Evolutionary conservation across 2,329 filamentous ascomycete species (phyloP), one percentile per base, ranked within the genome.

Genomic region (Dryadomyces quercivorus): DNA sequence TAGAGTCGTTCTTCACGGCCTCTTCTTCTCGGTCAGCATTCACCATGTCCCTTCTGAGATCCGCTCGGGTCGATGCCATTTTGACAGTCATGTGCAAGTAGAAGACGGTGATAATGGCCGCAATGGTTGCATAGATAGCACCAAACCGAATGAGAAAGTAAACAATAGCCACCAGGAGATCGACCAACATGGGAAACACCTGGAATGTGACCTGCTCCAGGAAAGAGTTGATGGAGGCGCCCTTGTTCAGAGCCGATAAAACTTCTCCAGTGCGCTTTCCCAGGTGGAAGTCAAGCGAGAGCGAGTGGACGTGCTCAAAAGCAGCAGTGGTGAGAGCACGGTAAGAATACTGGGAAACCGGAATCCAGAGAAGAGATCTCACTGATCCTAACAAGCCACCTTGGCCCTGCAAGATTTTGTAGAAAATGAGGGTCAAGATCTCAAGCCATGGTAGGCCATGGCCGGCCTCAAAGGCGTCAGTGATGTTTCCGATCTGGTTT

Each of bases 201-300:
- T 94, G 88, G 65, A 98, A 98, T 0, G 92, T 97, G 60, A 96
- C 83, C 69, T 95, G 90, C 69, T 97, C 93, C 55, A 98, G 78
- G 67, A 98, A 98, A 6, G 86, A 89, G 65, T 97, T 97, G 74
- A 98, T 95, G 3, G 92, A 88, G 57, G 86, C 91, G 48, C 93
- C 93, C 68, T 98, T 98, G 72, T 93, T 95, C 60, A 98, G 76
- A 1, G 93, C 93, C 15, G 92, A 97, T 16, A 97, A 74, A 10
- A 98, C 90, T 69, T 98, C 93, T 59, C 93, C 93, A 0, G 93
- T 98, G 64, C 92, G 88, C 71, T 98, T 98, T 52, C 89, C 90
- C 3, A 97, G 79, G 66, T 98, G 93, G 64, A 98, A 98, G 67
- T 97, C 93, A 60, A 97, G 77, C 67, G 91, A 96, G 38, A 98